A percentile compares a stretch with the other conserved stretches of the same genome.
Evolutionary conservation across 805 yeast species (phyloP).

Genomic region (Ascoidea asiatica): DNA sequence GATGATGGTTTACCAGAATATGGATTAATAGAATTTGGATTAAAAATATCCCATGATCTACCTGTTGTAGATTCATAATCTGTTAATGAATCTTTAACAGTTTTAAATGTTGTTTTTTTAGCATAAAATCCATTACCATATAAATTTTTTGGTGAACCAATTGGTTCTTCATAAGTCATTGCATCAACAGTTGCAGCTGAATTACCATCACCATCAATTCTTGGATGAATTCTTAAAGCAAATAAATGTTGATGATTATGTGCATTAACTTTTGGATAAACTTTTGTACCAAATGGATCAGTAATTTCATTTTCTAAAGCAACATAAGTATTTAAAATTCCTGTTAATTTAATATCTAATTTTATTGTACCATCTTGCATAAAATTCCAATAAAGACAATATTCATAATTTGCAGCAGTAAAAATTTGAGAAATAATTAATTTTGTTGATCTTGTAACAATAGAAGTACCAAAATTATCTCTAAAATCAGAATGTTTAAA

Average conservation of each 20-base stretch:
- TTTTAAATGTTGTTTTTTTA: slow-evolving; percentile 51
- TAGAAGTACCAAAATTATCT: slow-evolving; percentile 62
- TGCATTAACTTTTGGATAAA: slow-evolving; percentile 70
- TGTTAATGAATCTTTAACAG: slow-evolving; percentile 53
- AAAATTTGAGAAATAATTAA: slow-evolving; percentile 68
- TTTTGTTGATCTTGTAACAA: slow-evolving; percentile 64
- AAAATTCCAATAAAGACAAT: slow-evolving; percentile 73
- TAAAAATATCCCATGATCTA: slow-evolving; percentile 68
- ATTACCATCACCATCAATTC: slow-evolving; percentile 70
- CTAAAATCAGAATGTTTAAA: slow-evolving; percentile 79
- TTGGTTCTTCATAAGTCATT: slow-evolving; percentile 38
- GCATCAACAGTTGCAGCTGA: slow-evolving; percentile 62
- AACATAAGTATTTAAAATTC: slow-evolving; percentile 65
- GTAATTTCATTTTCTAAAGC: slow-evolving; percentile 50
- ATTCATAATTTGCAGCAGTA: slow-evolving; percentile 81
- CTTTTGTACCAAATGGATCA: slow-evolving; percentile 72
- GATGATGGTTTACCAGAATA: slow-evolving; percentile 67
- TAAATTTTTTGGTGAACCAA: slow-evolving; percentile 57
- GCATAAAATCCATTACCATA: slow-evolving; percentile 70
- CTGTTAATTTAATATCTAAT: slow-evolving; percentile 68
- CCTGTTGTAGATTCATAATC: slow-evolving; percentile 47
- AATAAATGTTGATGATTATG: slow-evolving; percentile 82
- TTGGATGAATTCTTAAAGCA: slow-evolving; percentile 65
- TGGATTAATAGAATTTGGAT: slow-evolving; percentile 52
- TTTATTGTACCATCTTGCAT: slow-evolving; percentile 77